Percentiles rank a stretch among this genome's conserved stretches.
These are phyloP conservation scores for Carallia pectinifolia DNA, from an alignment of 345 rosid genomes.

Conservation along the genomic window DNA sequence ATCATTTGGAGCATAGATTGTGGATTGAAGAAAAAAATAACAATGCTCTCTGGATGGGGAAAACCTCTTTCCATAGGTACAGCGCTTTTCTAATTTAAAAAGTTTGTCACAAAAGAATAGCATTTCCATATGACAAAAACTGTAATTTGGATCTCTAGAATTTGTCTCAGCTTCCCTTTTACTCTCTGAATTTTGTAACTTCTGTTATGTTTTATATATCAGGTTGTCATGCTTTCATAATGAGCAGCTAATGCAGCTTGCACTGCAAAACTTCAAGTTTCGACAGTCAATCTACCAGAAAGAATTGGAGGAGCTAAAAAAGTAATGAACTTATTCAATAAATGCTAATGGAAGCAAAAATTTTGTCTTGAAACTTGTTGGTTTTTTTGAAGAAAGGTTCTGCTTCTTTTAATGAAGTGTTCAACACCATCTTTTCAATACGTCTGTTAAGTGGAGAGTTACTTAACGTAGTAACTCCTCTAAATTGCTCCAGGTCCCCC, in stretches of 20 bases:
- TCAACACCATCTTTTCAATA: too few species aligned
- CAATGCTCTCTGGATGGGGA: conserved; percentile 44
- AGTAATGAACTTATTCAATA: conserved; percentile 21
- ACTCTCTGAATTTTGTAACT: too few species aligned
- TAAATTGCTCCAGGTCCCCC: too few species aligned
- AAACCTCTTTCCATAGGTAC: conserved; percentile 50
- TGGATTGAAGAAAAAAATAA: conserved; percentile 54
- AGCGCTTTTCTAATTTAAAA: too few species aligned
- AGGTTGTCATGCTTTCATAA: conserved; percentile 40
- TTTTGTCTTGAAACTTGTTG: neutral
- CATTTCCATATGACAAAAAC: too few species aligned
- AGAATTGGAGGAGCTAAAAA: conserved; percentile 47
- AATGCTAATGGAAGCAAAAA: neutral
- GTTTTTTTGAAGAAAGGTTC: too few species aligned
- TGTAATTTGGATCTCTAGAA: too few species aligned
- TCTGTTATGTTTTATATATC: neutral
- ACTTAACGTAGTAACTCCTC: too few species aligned
- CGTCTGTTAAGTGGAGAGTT: too few species aligned
- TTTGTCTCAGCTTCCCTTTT: too few species aligned
- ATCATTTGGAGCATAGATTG: conserved; percentile 57
- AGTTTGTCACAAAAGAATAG: too few species aligned
- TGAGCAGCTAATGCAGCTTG: conserved; percentile 41
- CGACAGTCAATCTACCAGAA: conserved; percentile 42
- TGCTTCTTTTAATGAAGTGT: too few species aligned
- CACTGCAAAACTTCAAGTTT: conserved; percentile 34